Evolutionary conservation across 169 alveolate species (phyloP).

Genomic region (Plasmodium gonderi): DNA sequence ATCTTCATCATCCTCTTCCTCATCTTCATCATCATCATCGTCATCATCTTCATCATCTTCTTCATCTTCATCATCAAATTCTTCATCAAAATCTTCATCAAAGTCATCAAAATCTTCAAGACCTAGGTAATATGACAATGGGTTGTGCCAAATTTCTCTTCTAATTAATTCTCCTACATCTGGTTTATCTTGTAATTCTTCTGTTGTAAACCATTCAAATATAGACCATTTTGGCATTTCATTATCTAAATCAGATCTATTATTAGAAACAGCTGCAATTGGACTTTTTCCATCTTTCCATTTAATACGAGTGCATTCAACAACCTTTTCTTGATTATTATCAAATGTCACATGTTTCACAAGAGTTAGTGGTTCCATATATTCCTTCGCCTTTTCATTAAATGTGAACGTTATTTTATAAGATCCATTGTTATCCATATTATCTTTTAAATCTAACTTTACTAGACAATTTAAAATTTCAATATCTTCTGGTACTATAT

Average conservation of each 20-base stretch:
- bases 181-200: conserved; percentile 85
- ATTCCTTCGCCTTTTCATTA: conserved; percentile 87
- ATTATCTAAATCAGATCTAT: conserved; percentile 54
- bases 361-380: conserved; percentile 88
- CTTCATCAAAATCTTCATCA: conserved; percentile 85
- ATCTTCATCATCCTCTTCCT: conserved; percentile 25
- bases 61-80: conserved; percentile 75
- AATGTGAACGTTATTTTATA: conserved; percentile 88
- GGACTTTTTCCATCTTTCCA: conserved; percentile 87
- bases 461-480: conserved; percentile 86
- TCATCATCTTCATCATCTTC: conserved; percentile 74
- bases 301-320: conserved; percentile 89
- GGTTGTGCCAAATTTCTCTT: conserved; percentile 93
- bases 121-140: conserved; percentile 88
- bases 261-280: conserved; percentile 56
- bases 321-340: conserved; percentile 86
- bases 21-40: conserved; percentile 70
- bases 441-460: conserved; percentile 89
- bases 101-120: conserved; percentile 83
- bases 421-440: conserved; percentile 91
- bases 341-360: conserved; percentile 89
- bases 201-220: conserved; percentile 87
- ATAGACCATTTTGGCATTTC: conserved; percentile 83
- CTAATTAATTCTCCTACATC: conserved; percentile 92
- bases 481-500: conserved; percentile 88